Conservation (phyloP, 768 basidiomycete species). For the Lanmaoa pseudosensibilis region DNA sequence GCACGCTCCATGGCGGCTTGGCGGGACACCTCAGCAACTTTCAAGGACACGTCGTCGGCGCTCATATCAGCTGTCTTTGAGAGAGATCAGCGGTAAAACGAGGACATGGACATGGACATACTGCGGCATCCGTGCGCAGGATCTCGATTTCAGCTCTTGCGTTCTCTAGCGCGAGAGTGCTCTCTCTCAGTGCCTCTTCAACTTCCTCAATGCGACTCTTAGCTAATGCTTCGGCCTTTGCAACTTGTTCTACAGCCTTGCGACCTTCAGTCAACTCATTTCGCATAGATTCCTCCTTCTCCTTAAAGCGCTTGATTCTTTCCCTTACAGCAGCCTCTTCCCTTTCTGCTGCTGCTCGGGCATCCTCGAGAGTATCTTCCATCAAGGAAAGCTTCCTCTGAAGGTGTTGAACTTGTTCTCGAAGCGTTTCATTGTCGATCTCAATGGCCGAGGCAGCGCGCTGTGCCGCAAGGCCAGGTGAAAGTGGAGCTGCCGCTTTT, state of each 20-base stretch:
- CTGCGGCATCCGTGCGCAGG: slow-evolving; percentile 69
- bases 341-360: slow-evolving; percentile 62
- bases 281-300: slow-evolving; percentile 69
- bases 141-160: slow-evolving; percentile 88
- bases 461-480: slow-evolving; percentile 37
- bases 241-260: slow-evolving; percentile 61
- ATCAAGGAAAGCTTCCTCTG: slow-evolving; percentile 71
- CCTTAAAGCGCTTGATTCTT: slow-evolving; percentile 64
- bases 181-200: slow-evolving; percentile 88
- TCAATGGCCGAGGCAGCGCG: slow-evolving; percentile 70
- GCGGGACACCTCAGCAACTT: slow-evolving; percentile 47
- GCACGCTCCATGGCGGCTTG: slow-evolving; percentile 51
- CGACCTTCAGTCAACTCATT: slow-evolving; percentile 69
- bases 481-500: slow-evolving; percentile 30
- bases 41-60: slow-evolving; percentile 44
- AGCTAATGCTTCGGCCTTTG: slow-evolving; percentile 60
- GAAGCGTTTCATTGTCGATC: slow-evolving; percentile 93
- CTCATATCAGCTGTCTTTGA: slow-evolving; percentile 49
- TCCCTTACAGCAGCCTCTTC: slow-evolving; percentile 68
- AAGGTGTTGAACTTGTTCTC: slow-evolving; percentile 86
- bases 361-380: slow-evolving; percentile 86
- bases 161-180: slow-evolving; percentile 82
- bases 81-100: slow-evolving; percentile 11
- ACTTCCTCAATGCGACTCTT: slow-evolving; percentile 76
- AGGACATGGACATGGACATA: slow-evolving; percentile 39